Conservation (phyloP, 2,329 filamentous ascomycete species). For the Karstenula rhodostoma region DNA sequence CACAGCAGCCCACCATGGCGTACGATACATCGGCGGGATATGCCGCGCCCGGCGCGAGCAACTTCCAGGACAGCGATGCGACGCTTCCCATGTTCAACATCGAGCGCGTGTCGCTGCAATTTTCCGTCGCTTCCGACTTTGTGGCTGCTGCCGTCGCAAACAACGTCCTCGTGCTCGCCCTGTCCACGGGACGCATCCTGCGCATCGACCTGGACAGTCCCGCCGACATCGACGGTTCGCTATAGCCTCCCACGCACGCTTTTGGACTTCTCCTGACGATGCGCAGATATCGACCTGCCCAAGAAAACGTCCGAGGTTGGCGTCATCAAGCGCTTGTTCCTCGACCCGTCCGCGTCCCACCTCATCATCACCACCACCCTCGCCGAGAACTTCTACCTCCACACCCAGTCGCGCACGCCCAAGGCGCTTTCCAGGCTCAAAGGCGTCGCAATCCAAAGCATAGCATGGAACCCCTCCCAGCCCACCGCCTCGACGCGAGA, state of each 20-base stretch:
- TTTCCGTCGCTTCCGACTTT: slow-evolving; percentile 93
- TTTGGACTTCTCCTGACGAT: slow-evolving; percentile 21
- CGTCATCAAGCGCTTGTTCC: slow-evolving; percentile 93
- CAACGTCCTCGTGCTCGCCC: slow-evolving; percentile 90
- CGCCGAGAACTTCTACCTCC: slow-evolving; percentile 97
- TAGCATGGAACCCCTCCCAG: slow-evolving; percentile 93
- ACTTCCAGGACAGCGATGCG: slow-evolving; percentile 65
- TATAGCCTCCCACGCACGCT: background rate
- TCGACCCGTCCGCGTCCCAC: slow-evolving; percentile 96
- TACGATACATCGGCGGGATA: slow-evolving; percentile 77
- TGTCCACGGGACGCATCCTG: slow-evolving; percentile 90
- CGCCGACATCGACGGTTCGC: slow-evolving; percentile 81
- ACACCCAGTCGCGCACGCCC: slow-evolving; percentile 90
- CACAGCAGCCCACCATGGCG: slow-evolving; percentile 62
- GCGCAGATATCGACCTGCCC: slow-evolving; percentile 89
- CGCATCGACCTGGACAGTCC: slow-evolving; percentile 93
- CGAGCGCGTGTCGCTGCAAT: slow-evolving; percentile 90
- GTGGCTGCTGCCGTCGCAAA: slow-evolving; percentile 97
- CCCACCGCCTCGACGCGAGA: slow-evolving; percentile 94
- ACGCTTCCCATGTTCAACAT: slow-evolving; percentile 91
- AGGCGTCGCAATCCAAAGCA: slow-evolving; percentile 84
- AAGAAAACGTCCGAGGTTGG: slow-evolving; percentile 92
- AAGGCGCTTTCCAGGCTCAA: slow-evolving; percentile 83
- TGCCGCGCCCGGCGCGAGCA: slow-evolving; percentile 70
- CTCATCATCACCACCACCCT: slow-evolving; percentile 88